Evolutionary conservation across 139 green algal genomes (phyloP).

Genomic region (Picochlorum sp.): DNA sequence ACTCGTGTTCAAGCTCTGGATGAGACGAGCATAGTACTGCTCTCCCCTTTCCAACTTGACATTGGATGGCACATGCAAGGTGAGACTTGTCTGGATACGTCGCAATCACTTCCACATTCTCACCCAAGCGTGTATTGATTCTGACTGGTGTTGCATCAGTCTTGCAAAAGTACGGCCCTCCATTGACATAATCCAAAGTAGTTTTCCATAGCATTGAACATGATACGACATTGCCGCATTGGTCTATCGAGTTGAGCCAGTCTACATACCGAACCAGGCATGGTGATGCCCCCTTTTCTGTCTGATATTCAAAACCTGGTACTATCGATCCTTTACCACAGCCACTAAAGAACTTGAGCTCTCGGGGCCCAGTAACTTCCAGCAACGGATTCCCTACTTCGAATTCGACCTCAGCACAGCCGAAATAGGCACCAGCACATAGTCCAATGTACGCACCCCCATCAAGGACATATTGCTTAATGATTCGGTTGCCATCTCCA

Average conservation of each 20-base stretch:
- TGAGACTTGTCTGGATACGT: conserved; percentile 2
- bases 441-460: conserved; percentile 49
- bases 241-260: neutral
- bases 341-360: conserved; percentile 58
- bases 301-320: conserved; percentile 45
- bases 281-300: conserved; percentile 33
- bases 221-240: neutral
- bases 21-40: conserved; percentile 42
- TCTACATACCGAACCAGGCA: conserved; percentile 18
- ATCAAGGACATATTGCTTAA: conserved; percentile 37
- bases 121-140: neutral
- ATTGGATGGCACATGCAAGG: conserved; percentile 9
- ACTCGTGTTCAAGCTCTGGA: conserved; percentile 44
- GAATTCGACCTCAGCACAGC: conserved; percentile 37
- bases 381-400: conserved; percentile 36
- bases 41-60: conserved; percentile 7
- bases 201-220: conserved; percentile 7
- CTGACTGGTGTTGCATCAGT: no score
- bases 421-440: conserved; percentile 69
- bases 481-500: conserved; percentile 45
- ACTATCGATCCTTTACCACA: conserved; percentile 21
- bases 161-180: conserved; percentile 50
- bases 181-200: conserved; percentile 55
- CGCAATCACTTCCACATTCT: conserved; percentile 1
- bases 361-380: conserved; percentile 41